phyloP scores from a whole-genome alignment of 345 rosid species.

The Murraya paniculata region DNA sequence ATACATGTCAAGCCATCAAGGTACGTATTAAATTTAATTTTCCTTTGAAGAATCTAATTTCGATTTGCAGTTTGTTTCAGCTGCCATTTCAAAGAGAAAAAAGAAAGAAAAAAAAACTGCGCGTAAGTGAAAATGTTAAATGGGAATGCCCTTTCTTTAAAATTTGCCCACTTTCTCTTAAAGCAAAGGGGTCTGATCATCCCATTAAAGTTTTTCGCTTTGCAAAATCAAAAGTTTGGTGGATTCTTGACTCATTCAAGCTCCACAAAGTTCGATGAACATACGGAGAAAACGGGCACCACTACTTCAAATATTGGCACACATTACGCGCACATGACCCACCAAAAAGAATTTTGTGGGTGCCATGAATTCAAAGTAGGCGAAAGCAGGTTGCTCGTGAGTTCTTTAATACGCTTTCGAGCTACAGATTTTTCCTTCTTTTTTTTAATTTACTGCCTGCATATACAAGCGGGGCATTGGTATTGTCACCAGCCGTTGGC shows the following conservation, averaged over 20 bases:
- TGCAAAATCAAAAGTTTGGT: neutral
- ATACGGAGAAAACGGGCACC: neutral
- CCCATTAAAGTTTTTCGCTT: neutral
- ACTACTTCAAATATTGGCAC: neutral
- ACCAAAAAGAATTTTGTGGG: neutral
- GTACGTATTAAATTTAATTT: too few relatives aligned
- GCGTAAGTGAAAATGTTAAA: too few relatives aligned
- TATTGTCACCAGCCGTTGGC: too few relatives aligned
- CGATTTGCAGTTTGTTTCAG: too few relatives aligned
- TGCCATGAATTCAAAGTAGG: neutral
- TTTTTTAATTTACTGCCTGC: too few relatives aligned
- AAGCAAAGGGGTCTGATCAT: neutral
- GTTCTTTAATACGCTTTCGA: too few relatives aligned
- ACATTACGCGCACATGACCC: neutral
- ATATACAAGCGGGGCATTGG: too few relatives aligned
- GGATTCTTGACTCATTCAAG: constrained; percentile 9
- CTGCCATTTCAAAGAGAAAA: too few relatives aligned
- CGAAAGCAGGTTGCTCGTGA: neutral
- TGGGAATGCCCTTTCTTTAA: neutral
- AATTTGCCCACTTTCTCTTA: neutral
- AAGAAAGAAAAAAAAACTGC: too few relatives aligned
- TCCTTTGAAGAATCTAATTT: too few relatives aligned
- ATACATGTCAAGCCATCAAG: too few relatives aligned
- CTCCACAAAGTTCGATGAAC: neutral
- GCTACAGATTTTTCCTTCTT: too few relatives aligned